A percentile compares a stretch with the other conserved stretches of the same genome.
Evolutionary conservation across 2,329 filamentous ascomycete species (phyloP).

Genomic region (Kalaharituber pfeilii): DNA sequence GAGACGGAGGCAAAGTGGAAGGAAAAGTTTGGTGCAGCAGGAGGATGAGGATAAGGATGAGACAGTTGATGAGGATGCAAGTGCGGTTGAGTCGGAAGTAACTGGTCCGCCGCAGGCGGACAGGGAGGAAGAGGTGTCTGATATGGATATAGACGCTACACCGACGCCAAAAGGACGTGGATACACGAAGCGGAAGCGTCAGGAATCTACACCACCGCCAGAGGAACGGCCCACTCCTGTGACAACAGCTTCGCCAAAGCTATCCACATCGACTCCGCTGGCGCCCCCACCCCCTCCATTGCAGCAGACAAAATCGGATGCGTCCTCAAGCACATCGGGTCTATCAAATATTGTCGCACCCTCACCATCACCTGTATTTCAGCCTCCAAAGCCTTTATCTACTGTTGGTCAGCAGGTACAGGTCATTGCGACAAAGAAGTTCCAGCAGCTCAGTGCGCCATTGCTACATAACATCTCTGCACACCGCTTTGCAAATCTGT

Average conservation of each 20-base stretch:
- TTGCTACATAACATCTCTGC: conserved; percentile 60
- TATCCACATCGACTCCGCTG: not conserved
- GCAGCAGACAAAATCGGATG: not conserved
- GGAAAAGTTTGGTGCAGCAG: not conserved
- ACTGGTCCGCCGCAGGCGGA: not conserved
- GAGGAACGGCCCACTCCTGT: not conserved
- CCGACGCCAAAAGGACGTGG: not conserved
- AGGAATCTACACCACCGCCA: conserved; percentile 30
- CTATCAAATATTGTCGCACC: not conserved
- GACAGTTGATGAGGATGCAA: not conserved
- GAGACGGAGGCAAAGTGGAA: not conserved
- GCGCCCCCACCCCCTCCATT: not conserved
- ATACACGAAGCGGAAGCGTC: conserved; percentile 39
- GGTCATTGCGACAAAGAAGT: conserved; percentile 21
- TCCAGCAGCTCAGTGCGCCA: conserved; percentile 20
- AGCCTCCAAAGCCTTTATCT: not conserved
- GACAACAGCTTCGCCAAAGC: not conserved
- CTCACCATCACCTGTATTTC: not conserved
- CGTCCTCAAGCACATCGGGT: not conserved
- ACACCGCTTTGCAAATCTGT: conserved; percentile 64
- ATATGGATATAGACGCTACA: not conserved
- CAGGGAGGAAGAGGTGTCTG: not conserved
- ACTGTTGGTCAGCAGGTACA: conserved; percentile 15
- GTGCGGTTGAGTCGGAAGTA: not conserved
- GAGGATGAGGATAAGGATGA: not conserved